phyloP scores from a whole-genome alignment of 2,329 filamentous ascomycete species.

The Hypoxylon sp. region DNA sequence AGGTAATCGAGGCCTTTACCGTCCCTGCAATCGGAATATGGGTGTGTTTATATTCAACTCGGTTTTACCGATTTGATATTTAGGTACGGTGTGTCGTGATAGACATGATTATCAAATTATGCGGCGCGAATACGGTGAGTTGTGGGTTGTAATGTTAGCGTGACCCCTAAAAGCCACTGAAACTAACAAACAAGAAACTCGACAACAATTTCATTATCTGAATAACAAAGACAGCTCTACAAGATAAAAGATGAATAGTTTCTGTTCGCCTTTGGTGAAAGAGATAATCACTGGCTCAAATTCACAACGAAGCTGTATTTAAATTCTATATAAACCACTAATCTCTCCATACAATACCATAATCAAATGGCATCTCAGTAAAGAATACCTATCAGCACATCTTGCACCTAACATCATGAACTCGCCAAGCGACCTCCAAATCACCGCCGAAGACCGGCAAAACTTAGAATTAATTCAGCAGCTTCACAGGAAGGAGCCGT shows the following conservation, averaged over 20 bases:
- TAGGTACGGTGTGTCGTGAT: no score
- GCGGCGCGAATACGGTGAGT: no score
- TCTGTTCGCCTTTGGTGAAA: neutral
- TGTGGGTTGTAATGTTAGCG: no score
- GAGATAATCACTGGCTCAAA: neutral
- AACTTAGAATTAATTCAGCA: slow-evolving; percentile 1
- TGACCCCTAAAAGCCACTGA: no score
- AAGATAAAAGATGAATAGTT: neutral
- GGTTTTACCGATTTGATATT: no score
- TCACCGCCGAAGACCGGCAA: neutral
- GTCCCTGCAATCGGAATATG: no score
- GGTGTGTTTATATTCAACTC: no score
- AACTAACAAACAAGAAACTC: no score
- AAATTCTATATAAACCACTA: neutral
- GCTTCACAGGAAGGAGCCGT: neutral
- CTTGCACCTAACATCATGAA: neutral
- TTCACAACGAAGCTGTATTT: neutral
- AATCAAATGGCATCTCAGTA: neutral
- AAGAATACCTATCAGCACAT: neutral
- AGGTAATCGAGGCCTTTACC: no score
- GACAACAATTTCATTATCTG: no score
- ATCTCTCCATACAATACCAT: neutral
- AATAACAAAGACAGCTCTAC: neutral
- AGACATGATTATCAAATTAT: no score
- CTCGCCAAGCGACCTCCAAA: neutral